Evolutionary conservation across 495 filamentous ascomycete genomes (phyloP).

Genomic region (Pyrenula massariospora): DNA sequence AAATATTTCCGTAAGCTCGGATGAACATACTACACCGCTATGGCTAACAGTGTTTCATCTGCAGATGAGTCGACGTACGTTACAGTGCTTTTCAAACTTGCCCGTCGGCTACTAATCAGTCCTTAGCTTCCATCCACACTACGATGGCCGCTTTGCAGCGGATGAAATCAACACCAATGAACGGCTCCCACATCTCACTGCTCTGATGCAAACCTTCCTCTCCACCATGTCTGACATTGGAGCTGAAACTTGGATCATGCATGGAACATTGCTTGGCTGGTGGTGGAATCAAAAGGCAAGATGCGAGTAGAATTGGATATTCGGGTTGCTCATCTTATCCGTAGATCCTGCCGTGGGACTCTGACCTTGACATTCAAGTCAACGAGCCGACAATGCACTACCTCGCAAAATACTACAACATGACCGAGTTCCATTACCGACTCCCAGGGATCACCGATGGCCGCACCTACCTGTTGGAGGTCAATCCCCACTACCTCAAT

Average conservation of each 20-base stretch:
- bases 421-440: constrained; percentile 44
- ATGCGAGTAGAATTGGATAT: too few relatives aligned
- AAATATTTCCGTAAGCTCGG: constrained; percentile 48
- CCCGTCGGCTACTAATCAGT: constrained; percentile 2
- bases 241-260: constrained; percentile 53
- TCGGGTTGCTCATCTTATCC: constrained; percentile 2
- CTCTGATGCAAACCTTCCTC: constrained; percentile 44
- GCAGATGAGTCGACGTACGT: constrained; percentile 46
- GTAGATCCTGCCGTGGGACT: constrained; percentile 52
- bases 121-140: constrained; percentile 46
- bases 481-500: constrained; percentile 47
- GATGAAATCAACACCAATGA: constrained; percentile 31
- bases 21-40: neutral
- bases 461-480: constrained; percentile 42
- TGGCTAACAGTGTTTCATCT: constrained; percentile 7
- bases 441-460: constrained; percentile 28
- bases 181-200: constrained; percentile 31
- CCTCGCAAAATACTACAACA: constrained; percentile 49
- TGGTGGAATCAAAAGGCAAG: constrained; percentile 49
- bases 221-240: constrained; percentile 42
- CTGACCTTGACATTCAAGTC: constrained; percentile 49
- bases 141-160: constrained; percentile 47
- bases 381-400: constrained; percentile 42
- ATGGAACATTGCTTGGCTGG: constrained; percentile 48
- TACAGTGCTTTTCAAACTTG: neutral